Base-by-base conservation (phyloP, 2,329 filamentous ascomycete species). In the Talaromyces islandicus region DNA sequence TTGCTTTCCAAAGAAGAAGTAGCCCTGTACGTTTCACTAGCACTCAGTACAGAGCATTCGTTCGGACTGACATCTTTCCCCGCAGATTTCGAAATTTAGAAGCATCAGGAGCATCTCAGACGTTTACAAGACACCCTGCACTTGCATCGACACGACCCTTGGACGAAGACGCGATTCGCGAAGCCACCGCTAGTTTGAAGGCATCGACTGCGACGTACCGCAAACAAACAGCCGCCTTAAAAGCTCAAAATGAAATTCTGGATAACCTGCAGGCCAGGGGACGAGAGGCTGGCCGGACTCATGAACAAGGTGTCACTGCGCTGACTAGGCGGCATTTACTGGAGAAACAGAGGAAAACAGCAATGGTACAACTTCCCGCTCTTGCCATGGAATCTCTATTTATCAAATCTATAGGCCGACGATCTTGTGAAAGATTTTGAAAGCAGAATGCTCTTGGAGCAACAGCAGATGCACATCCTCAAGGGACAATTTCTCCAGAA, bases 1-100 rank as follows among this genome's bases (percentile, higher is more conserved):
- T 65, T 77, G 38, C 66, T 78, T 56, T 76, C 75, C 7, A 69
- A 69, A 56, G 75, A 78, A 56, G 75, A 78, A 64, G 63, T 74
- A 25, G 63, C 62, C 54, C 54, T 77, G 75, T 77, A 70, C 41
- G 68, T 60, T 10, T 50, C 9, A 32, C 25, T 29, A 7, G 24
- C 12, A 32, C 32, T 6, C 25, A 38, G 14, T 27, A 29, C 7
- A n/a, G 5, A 19, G 21, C 27, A 56, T 52, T 29, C n/a, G 7
- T 27, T 21, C 17, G 12, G 12, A 19, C 54, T 46, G 14, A 50
- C 27, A 14, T 29, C 25, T 50, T 11, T 17, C 53, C 53, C 32
- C 30, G 53, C 52, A 77, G 75, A 57, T 73, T 73, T 52, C 63
- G 66, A 9, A 72, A 69, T 17, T 64, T 77, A n/a, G 68, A 75